Evolutionary conservation across 305 asterid species (phyloP).

Genomic region (Plantago coronopus): DNA sequence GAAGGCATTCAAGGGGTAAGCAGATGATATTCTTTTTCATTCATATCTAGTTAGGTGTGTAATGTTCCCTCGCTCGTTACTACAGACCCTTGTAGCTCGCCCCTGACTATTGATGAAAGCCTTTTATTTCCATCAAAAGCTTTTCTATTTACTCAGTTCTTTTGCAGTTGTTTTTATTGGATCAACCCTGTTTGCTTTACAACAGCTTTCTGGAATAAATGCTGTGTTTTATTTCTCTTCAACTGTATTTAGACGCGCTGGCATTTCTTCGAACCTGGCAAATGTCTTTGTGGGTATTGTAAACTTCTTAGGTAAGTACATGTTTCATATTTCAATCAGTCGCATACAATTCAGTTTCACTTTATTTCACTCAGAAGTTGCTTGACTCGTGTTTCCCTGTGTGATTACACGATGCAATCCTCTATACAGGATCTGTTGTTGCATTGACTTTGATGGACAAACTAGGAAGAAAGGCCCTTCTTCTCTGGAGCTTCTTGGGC

Average conservation of each 20-base stretch:
- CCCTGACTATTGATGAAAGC: neutral
- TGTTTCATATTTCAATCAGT: conserved; percentile 16
- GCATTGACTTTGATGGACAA: conserved; percentile 87
- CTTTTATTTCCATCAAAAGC: conserved; percentile 25
- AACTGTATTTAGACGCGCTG: conserved; percentile 96
- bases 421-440: conserved; percentile 59
- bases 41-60: conserved; percentile 1
- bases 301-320: conserved; percentile 57
- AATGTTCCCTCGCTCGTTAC: conserved; percentile 16
- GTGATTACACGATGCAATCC: conserved; percentile 13
- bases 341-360: conserved; percentile 3
- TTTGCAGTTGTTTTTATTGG: conserved; percentile 99
- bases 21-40: conserved; percentile 15
- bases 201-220: conserved; percentile 99
- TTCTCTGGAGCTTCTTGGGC: conserved; percentile 92
- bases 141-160: conserved; percentile 52
- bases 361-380: conserved; percentile 3
- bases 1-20: conserved; percentile 81
- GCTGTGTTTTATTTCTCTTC: conserved; percentile 99
- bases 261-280: conserved; percentile 90
- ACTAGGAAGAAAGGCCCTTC: conserved; percentile 81
- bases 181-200: conserved; percentile 94
- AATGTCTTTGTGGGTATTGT: conserved; percentile 72
- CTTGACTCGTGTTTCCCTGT: conserved; percentile 9
- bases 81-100: conserved; percentile 10